phyloP scores from a whole-genome alignment of 441 rosid species.

The Geranium incanum region DNA sequence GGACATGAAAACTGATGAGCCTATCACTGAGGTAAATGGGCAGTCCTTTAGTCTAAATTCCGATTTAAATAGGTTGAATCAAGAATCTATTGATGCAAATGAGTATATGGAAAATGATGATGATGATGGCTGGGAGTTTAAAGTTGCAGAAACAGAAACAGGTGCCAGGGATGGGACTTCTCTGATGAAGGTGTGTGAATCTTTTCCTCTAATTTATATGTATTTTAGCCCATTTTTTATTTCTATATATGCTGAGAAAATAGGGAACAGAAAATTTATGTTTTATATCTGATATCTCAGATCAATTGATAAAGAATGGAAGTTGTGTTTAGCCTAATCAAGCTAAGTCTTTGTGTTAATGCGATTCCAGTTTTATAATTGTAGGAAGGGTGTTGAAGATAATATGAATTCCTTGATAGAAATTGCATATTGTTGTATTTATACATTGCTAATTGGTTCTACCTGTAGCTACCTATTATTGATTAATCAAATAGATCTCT shows the following conservation, averaged over 20 bases:
- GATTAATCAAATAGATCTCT: neutral
- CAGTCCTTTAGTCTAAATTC: constrained; percentile 21
- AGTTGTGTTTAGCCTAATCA: neutral
- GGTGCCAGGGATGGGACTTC: constrained; percentile 18
- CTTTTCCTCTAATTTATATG: neutral
- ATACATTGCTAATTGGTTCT: neutral
- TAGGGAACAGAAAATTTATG: neutral
- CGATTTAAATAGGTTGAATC: constrained; percentile 14
- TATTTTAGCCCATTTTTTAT: neutral
- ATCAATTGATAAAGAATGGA: neutral
- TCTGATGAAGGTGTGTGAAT: constrained; percentile 9
- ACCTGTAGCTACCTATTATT: neutral
- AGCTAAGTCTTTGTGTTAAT: neutral
- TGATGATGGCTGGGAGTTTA: constrained; percentile 50
- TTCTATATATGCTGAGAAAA: neutral
- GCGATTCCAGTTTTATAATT: neutral
- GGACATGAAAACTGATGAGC: neutral
- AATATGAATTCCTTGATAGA: neutral
- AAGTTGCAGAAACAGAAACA: constrained; percentile 33
- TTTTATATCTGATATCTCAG: neutral
- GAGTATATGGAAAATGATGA: constrained; percentile 19
- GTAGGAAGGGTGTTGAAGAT: neutral
- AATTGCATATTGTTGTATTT: constrained; percentile 3
- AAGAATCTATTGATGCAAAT: constrained; percentile 19
- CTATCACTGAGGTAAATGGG: constrained; percentile 5